Conservation (phyloP, 371 early-diverging fungal genomes). For the Apophysomyces sp. region DNA sequence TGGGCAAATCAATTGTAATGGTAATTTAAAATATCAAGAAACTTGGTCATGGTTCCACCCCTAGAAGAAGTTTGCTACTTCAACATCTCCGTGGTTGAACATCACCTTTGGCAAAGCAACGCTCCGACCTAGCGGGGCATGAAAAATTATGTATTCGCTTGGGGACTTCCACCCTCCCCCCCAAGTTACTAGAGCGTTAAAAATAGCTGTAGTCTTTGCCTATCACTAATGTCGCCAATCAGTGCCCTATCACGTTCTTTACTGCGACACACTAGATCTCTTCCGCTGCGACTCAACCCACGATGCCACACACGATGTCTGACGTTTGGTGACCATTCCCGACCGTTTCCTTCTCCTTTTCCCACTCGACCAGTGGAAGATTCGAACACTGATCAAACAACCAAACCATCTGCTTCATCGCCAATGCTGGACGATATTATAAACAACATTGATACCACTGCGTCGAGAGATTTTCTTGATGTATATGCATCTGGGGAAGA, state of each 20-base stretch:
- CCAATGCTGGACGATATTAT: not conserved
- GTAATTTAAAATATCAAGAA: too few relatives aligned
- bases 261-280: not conserved
- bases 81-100: too few relatives aligned
- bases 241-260: not conserved
- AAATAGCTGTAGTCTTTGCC: not conserved
- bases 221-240: not conserved
- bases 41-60: too few relatives aligned
- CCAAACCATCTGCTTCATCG: not conserved
- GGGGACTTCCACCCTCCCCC: too few relatives aligned
- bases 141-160: too few relatives aligned
- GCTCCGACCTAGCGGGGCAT: too few relatives aligned
- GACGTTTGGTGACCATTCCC: constrained; percentile 9
- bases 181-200: too few relatives aligned
- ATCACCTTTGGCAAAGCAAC: too few relatives aligned
- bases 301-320: not conserved
- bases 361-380: constrained; percentile 34
- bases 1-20: too few relatives aligned
- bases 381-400: not conserved
- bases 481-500: not conserved
- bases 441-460: not conserved
- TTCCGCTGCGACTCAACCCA: not conserved
- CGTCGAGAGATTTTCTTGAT: not conserved
- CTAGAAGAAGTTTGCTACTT: too few relatives aligned
- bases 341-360: constrained; percentile 41